Evolutionary conservation across 495 filamentous ascomycete genomes (phyloP), one percentile per base, ranked within the genome.

Genomic region (Aspergillus asperescens): DNA sequence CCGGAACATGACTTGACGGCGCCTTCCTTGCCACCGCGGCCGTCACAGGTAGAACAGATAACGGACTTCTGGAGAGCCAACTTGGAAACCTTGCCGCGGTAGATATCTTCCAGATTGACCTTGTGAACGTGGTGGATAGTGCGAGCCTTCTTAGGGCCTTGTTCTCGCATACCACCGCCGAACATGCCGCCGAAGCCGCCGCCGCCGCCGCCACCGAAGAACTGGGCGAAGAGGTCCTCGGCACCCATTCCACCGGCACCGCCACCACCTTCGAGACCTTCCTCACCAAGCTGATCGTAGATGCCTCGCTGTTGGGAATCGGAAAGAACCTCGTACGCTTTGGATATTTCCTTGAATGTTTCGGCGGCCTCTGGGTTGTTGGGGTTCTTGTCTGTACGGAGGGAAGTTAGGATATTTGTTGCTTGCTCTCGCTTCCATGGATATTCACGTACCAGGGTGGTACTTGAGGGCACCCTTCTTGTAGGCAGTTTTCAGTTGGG

Each of bases 91-190:
- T 99, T 99, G 54, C 93, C 94, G 52, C 87, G 82, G 81, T 99
- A 99, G 66, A 99, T 89, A 57, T 99, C 94, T 71, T 99, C 93
- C 51, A 99, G 78, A 28, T 90, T 89, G 48, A 99, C 93, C 68
- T 97, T 94, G 82, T 96, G 93, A 48, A 91, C 89, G 72, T 99
- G 93, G 69, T 94, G 87, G 60, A 99, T 99, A 45, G 88, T 91
- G 57, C 93, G 81, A 54, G 93, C 92, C 78, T 96, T 96, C 70
- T 90, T 87, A 5, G 92, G 93, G 19, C 90, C 91, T 32, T 81
- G 79, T 15, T 87, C 84, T 54, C 86, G 82, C 82, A 88, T 88
- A 56, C 87, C 87, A 68, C 86, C 86, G 47, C 88, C 88, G 60
- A 90, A 83, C 75, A 93, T 89, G 68, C 89, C 86, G 55, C 89